These are phyloP conservation scores for Aspergillus oerlinghausenensis DNA, from an alignment of 2,329 filamentous ascomycete genomes.

Conservation along the genomic window DNA sequence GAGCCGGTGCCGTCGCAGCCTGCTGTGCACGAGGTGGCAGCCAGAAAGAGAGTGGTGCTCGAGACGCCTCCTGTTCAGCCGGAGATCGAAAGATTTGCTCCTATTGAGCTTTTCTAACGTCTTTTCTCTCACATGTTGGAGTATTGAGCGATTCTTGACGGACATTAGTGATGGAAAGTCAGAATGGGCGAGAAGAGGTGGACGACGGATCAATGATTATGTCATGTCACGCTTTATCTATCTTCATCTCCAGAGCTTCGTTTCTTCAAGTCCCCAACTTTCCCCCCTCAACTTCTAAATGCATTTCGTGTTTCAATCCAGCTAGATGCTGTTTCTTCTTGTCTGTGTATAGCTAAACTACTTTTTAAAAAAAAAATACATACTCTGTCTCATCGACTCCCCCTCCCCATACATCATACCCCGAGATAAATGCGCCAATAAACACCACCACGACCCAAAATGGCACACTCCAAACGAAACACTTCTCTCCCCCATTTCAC, in stretches of 20 bases:
- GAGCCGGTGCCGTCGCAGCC: not conserved
- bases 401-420: not conserved
- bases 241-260: not conserved
- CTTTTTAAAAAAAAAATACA: not conserved
- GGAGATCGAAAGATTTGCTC: not conserved
- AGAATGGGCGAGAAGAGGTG: not conserved
- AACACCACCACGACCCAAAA: conserved; percentile 11
- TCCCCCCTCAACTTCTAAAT: not conserved
- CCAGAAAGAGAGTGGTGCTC: not conserved
- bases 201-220: conserved; percentile 4
- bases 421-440: not conserved
- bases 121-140: not conserved
- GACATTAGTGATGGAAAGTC: not conserved
- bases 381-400: not conserved
- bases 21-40: not conserved
- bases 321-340: not conserved
- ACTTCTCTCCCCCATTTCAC: conserved; percentile 93
- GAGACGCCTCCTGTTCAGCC: not conserved
- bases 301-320: not conserved
- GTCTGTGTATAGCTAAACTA: not conserved
- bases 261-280: not conserved
- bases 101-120: not conserved
- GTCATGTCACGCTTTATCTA: conserved; percentile 5
- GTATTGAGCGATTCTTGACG: not conserved
- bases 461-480: conserved; percentile 68